A percentile compares a stretch with the other conserved stretches of the same genome.
Evolutionary conservation across 1,284 basidiomycete species (phyloP).

Genomic region (Athelia sp.): DNA sequence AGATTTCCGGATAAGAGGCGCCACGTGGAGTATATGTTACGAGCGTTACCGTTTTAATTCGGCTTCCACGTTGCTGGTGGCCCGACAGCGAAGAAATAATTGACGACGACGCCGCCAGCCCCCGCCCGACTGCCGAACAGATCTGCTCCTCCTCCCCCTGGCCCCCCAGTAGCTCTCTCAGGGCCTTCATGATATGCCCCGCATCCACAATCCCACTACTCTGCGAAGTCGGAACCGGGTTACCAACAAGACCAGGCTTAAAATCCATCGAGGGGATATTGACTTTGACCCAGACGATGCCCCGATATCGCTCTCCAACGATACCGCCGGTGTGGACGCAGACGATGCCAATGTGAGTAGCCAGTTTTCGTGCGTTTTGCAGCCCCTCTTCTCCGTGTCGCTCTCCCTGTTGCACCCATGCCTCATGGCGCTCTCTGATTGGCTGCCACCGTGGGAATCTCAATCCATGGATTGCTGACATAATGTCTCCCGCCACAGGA

Average conservation of each 20-base stretch:
- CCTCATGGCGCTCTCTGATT: conserved; percentile 44
- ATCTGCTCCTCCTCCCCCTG: conserved; percentile 32
- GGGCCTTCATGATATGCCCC: conserved; percentile 73
- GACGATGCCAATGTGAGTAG: conserved; percentile 83
- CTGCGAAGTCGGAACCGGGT: conserved; percentile 82
- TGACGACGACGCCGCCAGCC: no score
- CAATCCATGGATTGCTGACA: conserved; percentile 64
- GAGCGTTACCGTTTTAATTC: no score
- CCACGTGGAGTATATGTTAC: no score
- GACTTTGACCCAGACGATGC: conserved; percentile 82
- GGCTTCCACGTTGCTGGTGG: no score
- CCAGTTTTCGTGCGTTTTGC: conserved; percentile 25
- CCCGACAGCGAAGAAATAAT: no score
- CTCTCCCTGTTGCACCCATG: conserved; percentile 37
- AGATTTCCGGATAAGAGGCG: no score
- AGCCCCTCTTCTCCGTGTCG: conserved; percentile 26
- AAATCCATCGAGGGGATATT: conserved; percentile 74
- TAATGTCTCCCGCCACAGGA: conserved; percentile 58
- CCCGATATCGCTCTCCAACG: conserved; percentile 35
- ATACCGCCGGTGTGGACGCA: conserved; percentile 70
- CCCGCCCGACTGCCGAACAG: no score
- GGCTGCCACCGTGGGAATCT: conserved; percentile 38
- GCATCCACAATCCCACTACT: conserved; percentile 67
- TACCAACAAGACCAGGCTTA: conserved; percentile 87
- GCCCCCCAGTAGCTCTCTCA: conserved; percentile 18